A percentile compares a stretch with the other conserved stretches of the same genome.
These are phyloP conservation scores for Sesbania bispinosa DNA, from an alignment of 306 rosid species.

Conservation along the genomic window DNA sequence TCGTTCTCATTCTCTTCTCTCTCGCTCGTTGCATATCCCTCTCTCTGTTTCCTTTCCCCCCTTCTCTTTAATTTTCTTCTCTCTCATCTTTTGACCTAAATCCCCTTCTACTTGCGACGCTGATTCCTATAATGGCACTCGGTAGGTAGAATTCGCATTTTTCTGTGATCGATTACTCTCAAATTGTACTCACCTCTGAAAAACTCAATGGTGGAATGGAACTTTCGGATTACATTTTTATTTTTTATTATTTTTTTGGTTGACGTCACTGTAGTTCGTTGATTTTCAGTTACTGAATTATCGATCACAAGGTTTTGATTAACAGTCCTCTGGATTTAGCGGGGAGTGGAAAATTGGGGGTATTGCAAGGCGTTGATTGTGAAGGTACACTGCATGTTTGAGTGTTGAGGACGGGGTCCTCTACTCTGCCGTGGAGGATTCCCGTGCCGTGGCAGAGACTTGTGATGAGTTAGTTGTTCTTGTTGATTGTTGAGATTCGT, in stretches of 20 bases:
- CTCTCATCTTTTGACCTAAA: conserved; percentile 29
- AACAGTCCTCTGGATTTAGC: conserved; percentile 17
- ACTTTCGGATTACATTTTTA: neutral
- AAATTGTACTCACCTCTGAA: conserved; percentile 17
- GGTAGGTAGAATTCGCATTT: conserved; percentile 7
- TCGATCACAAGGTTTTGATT: conserved; percentile 37
- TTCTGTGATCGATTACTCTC: neutral
- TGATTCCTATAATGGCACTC: conserved; percentile 16
- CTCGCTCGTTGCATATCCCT: neutral
- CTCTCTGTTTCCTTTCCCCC: neutral
- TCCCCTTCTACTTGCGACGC: too few species aligned
- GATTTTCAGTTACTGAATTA: conserved; percentile 38
- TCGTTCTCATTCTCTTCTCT: conserved; percentile 28
- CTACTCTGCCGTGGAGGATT: conserved; percentile 67
- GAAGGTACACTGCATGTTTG: conserved; percentile 50
- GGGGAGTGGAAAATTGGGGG: neutral
- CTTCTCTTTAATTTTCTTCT: too few species aligned
- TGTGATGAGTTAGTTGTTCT: too few species aligned
- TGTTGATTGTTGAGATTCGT: conserved; percentile 19
- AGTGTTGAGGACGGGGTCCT: conserved; percentile 65
- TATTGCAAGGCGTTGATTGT: conserved; percentile 15
- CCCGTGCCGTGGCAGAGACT: too few species aligned
- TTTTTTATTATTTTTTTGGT: neutral
- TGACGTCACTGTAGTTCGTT: conserved; percentile 29
- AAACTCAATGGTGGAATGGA: conserved; percentile 22